Evolutionary conservation across 192 early-diverging fungal genomes (phyloP).

Genomic region (Entrophospora sp.): DNA sequence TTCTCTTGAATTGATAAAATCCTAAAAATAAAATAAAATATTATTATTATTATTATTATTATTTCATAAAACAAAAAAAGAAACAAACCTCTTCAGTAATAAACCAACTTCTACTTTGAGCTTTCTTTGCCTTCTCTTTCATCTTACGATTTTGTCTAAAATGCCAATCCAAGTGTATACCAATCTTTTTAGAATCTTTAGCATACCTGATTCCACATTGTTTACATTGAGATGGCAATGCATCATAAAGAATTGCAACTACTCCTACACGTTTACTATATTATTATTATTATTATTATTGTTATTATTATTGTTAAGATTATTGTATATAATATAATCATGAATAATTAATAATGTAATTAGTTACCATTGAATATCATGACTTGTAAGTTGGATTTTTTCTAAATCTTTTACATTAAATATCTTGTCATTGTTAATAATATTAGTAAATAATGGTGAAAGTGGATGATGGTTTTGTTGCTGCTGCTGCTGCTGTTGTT

Average conservation of each 20-base stretch:
- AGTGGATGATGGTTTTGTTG: background rate
- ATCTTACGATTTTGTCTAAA: conserved; percentile 87
- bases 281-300: background rate
- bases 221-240: conserved; percentile 71
- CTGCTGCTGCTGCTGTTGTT: background rate
- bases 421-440: too few relatives aligned
- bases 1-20: conserved; percentile 37
- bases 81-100: conserved; percentile 51
- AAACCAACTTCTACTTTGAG: conserved; percentile 83
- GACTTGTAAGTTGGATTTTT: conserved; percentile 37
- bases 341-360: too few relatives aligned
- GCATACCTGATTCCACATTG: conserved; percentile 87
- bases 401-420: conserved; percentile 20
- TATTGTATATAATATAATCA: background rate
- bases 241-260: conserved; percentile 61
- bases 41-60: background rate
- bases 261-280: conserved; percentile 49
- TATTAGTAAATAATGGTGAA: too few relatives aligned
- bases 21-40: conserved; percentile 16
- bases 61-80: background rate
- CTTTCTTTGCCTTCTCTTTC: conserved; percentile 72
- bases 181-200: conserved; percentile 62
- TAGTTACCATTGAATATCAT: conserved; percentile 40
- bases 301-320: background rate
- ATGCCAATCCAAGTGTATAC: conserved; percentile 89